Evolutionary conservation across 2,329 filamentous ascomycete species (phyloP), one percentile per base, ranked within the genome.

Genomic region (Sporothrix pseudoabietina): DNA sequence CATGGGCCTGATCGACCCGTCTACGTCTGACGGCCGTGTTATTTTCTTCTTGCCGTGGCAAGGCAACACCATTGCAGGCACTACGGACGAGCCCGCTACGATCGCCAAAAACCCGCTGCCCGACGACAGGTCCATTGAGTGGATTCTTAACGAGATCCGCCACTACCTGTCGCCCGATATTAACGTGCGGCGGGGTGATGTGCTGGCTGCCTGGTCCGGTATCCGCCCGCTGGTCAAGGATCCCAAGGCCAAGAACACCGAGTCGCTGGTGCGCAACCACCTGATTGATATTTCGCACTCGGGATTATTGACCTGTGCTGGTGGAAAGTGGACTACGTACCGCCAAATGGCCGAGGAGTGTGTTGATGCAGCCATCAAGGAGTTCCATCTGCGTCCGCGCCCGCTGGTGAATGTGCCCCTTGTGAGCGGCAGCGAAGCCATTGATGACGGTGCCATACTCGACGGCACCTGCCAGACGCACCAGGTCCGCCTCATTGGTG

Each of bases 21-120:
- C 88, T 54, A 94, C 92, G 3, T 94, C 92, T 0, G 92, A 95
- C 78, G 92, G 92, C n/a, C 89, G 92, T 78, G 92, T 95, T 76
- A 92, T 95, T 78, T 95, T 95, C 85, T 94, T 95, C 81, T 85
- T 95, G 68, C 92, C 92, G 9, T 95, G 92, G 92, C 91, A 95
- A 81, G 92, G 92, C 71, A 93, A 93, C 84, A 95, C 92, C 10
- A 92, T 95, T 75, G 92, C 93, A 68, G 92, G 92, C 77, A 95
- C 92, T 16, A 95, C 92, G 1, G 92, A 95, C 78, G 90, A 90
- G 72, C 89, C 91, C 1, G 92, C 91, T 73, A 82, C 86, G 16
- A 89, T 95, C 75, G 87, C 88, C 74, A 84, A 85, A 71, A 88
- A 94, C 78, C 93, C 93, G 2, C 83, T 93, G 39, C 91, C 93